Conservation (phyloP, 768 basidiomycete genomes). For the Sarcomyxa edulis region DNA sequence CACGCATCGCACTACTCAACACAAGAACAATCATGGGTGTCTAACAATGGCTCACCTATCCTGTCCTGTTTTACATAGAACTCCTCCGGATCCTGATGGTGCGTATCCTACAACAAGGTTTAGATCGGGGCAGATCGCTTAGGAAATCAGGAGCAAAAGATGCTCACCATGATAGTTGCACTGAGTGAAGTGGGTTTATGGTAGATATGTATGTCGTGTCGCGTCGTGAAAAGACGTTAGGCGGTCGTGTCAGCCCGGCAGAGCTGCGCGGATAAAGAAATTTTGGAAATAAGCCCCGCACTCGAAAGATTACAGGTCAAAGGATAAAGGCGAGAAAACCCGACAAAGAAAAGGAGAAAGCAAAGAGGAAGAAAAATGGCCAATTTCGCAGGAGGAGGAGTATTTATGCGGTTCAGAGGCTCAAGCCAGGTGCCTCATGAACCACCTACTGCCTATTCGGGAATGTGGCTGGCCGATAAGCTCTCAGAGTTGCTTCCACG, state of each 20-base stretch:
- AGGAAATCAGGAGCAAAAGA: too few relatives aligned
- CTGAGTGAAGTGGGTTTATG: too few relatives aligned
- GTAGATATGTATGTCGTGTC: slow-evolving; percentile 23
- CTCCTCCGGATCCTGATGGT: slow-evolving; percentile 88
- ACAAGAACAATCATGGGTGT: too few relatives aligned
- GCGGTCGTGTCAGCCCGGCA: slow-evolving; percentile 1
- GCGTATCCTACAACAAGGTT: slow-evolving; percentile 46
- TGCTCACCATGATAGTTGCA: slow-evolving; percentile 31
- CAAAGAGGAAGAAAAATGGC: too few relatives aligned
- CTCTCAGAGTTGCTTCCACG: too few relatives aligned
- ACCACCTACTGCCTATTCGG: slow-evolving; percentile 6
- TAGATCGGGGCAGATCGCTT: slow-evolving; percentile 21
- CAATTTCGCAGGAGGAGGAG: too few relatives aligned
- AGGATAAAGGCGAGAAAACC: slow-evolving; percentile 5
- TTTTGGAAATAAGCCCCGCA: not conserved
- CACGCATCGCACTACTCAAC: too few relatives aligned
- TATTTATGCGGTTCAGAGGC: slow-evolving; percentile 16
- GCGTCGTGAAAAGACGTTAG: slow-evolving; percentile 24
- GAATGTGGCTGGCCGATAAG: slow-evolving; percentile 14
- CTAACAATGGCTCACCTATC: slow-evolving; percentile 60
- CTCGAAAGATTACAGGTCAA: not conserved
- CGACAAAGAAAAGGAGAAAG: slow-evolving; percentile 8
- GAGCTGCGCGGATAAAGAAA: too few relatives aligned
- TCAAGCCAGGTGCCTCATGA: not conserved
- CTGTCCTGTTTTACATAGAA: slow-evolving; percentile 96